These are phyloP conservation scores for Thymus quinquecostatus DNA, from an alignment of 257 asterid species.

Conservation along the genomic window DNA sequence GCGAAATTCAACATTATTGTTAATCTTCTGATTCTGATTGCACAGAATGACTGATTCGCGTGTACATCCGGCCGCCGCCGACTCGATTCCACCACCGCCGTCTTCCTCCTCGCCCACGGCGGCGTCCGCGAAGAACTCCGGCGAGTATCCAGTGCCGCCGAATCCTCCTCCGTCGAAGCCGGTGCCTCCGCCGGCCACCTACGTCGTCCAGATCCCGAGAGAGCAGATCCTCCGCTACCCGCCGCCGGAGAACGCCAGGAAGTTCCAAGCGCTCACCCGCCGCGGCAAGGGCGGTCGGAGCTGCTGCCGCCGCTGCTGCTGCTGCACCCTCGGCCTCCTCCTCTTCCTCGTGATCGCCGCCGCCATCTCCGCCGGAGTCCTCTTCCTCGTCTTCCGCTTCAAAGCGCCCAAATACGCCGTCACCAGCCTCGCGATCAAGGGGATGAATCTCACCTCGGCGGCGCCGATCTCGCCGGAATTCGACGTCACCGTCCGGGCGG, in stretches of 20 bases:
- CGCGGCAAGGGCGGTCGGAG: slow-evolving; percentile 36
- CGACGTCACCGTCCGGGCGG: slow-evolving; percentile 64
- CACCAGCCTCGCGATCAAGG: slow-evolving; percentile 43
- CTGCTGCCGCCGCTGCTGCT: slow-evolving; percentile 61
- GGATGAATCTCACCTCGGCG: slow-evolving; percentile 60
- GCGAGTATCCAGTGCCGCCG: slow-evolving; percentile 34
- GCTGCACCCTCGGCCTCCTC: slow-evolving; percentile 51
- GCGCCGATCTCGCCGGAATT: slow-evolving; percentile 63
- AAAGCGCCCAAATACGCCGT: slow-evolving; percentile 63
- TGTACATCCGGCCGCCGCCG: slow-evolving; percentile 45
- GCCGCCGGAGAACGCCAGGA: slow-evolving; percentile 55
- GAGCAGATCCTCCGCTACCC: slow-evolving; percentile 65
- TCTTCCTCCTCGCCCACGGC: slow-evolving; percentile 23
- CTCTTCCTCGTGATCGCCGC: slow-evolving; percentile 47
- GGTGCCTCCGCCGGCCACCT: slow-evolving; percentile 27
- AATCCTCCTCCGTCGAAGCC: slow-evolving; percentile 38
- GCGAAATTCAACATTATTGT: not conserved
- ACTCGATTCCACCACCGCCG: slow-evolving; percentile 24
- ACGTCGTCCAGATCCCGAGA: slow-evolving; percentile 54
- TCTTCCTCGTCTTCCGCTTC: slow-evolving; percentile 74
- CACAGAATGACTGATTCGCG: slow-evolving; percentile 39
- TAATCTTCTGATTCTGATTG: slow-evolving; percentile 18
- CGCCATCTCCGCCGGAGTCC: slow-evolving; percentile 66
- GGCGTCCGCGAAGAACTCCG: slow-evolving; percentile 23
- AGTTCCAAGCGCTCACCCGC: slow-evolving; percentile 35